Base-by-base conservation (phyloP, 495 filamentous ascomycete species). In the Penicillium malachiteum region DNA sequence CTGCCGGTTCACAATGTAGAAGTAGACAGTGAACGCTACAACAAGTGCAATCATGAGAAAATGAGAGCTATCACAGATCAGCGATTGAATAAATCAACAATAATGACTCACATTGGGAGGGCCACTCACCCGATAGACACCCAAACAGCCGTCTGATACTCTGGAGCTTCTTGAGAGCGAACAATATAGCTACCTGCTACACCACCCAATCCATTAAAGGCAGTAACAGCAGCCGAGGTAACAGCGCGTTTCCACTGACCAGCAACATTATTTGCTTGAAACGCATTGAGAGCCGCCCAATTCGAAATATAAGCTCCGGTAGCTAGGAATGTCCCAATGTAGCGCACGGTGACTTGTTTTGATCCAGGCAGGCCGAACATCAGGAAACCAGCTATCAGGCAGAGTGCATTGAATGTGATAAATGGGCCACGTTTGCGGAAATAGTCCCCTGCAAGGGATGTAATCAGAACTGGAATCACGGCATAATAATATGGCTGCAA, bases 231-330 rank as follows among this genome's bases (percentile, higher is more conserved):
- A 0, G 87, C 89, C 0, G 86, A 84, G 5, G 83, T 87, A 42
- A 86, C 87, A 0, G 82, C 87, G 17, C 88, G 77, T 68, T 91
- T 91, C 88, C 89, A 92, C 62, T 91, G 88, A 1, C 79, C 84
- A 9, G 80, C 80, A 30, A 90, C 81, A 62, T 90, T 90, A 61
- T 85, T 88, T 3, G 84, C 81, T 60, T 88, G 84, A 57, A 87
- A 92, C 0, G 87, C 83, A 59, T 83, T 89, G 50, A 92, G 70
- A 3, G 87, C 89, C 0, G 88, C 87, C 88, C 89, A 92, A 56
- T 92, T 92, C 3, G 81, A 84, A 4, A 92, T 79, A 58, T 91
- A 92, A 0, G 88, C 87, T 0, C 89, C 89, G 0, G 88, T 91
- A 0, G 88, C 85, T 2, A 92, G 79, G 64, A 84, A 91, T 0